Base-by-base conservation (phyloP, 2,329 filamentous ascomycete species). In the Bretziella fagacearum region DNA sequence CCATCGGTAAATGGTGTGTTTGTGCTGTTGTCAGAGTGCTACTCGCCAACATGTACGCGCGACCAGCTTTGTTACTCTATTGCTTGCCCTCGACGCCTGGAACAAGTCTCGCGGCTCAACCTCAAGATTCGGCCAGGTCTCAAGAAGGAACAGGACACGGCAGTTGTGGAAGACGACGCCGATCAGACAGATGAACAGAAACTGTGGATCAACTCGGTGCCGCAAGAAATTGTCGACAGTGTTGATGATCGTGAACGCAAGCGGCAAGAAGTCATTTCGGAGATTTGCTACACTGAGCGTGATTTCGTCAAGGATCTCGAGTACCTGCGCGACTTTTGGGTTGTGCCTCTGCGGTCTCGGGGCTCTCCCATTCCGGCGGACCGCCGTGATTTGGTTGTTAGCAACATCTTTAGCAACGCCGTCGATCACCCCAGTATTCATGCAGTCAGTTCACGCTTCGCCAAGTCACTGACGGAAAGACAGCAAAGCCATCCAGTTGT, bases 261-360 rank as follows among this genome's bases (percentile, higher is more conserved):
- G 67, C 77, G 91, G 37, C 91, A 98, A 60, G 91, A 98, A 59
- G 84, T 98, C 55, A 95, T 98, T 51, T 95, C 89, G 4, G 91
- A 98, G 61, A 79, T 96, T 52, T 95, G 93, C 77, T 98, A 98
- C 65, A 98, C 91, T 0, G 91, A 98, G 62, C 77, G 91, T 55
- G 91, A 98, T 64, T 98, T 98, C 57, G 91, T 98, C 59, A 98
- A 98, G 67, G 91, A 98, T 62, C 69, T 98, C 56, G 91, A 98
- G 63, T 98, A 98, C 59, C 69, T 98, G 25, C 78, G 91, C 52
- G 91, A 98, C 65, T 98, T 96, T 68, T 98, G 91, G 91, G 94
- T 98, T 66, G 74, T 91, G 55, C 91, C 91, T 7, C 65, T 98
- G 49, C 78, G 86, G 43, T 83, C 81, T 23, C 79, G 81, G 52